Percentiles rank a stretch among this genome's conserved stretches.
These are phyloP conservation scores for Botrytis tulipae DNA, from an alignment of 2,329 filamentous ascomycete genomes.

Conservation along the genomic window DNA sequence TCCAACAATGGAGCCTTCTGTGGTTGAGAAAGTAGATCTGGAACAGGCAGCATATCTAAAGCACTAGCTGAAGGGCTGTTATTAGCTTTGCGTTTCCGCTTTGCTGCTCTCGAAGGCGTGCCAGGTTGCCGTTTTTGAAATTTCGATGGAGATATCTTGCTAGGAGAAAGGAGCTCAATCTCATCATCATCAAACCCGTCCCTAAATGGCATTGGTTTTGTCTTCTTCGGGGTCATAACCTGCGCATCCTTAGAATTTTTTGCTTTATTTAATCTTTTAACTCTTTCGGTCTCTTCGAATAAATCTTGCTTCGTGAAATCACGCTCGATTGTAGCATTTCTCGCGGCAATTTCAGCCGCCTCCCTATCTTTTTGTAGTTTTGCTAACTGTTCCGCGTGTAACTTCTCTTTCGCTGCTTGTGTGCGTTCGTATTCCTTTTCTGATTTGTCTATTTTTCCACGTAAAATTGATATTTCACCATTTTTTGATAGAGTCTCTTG, in stretches of 20 bases:
- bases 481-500: slow-evolving; percentile 60
- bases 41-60: slow-evolving; percentile 41
- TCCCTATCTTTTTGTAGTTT: slow-evolving; percentile 65
- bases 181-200: slow-evolving; percentile 71
- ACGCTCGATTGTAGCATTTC: slow-evolving; percentile 65
- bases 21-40: slow-evolving; percentile 21
- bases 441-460: slow-evolving; percentile 63
- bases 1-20: slow-evolving; percentile 31
- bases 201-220: slow-evolving; percentile 54
- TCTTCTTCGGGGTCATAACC: slow-evolving; percentile 62
- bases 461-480: slow-evolving; percentile 74
- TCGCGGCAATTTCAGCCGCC: slow-evolving; percentile 61
- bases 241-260: slow-evolving; percentile 42
- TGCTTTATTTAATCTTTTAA: slow-evolving; percentile 43
- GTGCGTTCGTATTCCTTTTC: slow-evolving; percentile 62
- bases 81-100: slow-evolving; percentile 64
- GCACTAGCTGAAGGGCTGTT: slow-evolving; percentile 63
- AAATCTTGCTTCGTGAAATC: slow-evolving; percentile 72
- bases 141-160: slow-evolving; percentile 48
- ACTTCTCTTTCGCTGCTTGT: slow-evolving; percentile 59
- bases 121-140: slow-evolving; percentile 42
- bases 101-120: slow-evolving; percentile 60
- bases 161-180: slow-evolving; percentile 49
- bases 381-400: slow-evolving; percentile 61
- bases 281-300: slow-evolving; percentile 53